These are phyloP conservation scores for Rhizodiscina lignyota DNA, from an alignment of 495 filamentous ascomycete species.

Conservation along the genomic window DNA sequence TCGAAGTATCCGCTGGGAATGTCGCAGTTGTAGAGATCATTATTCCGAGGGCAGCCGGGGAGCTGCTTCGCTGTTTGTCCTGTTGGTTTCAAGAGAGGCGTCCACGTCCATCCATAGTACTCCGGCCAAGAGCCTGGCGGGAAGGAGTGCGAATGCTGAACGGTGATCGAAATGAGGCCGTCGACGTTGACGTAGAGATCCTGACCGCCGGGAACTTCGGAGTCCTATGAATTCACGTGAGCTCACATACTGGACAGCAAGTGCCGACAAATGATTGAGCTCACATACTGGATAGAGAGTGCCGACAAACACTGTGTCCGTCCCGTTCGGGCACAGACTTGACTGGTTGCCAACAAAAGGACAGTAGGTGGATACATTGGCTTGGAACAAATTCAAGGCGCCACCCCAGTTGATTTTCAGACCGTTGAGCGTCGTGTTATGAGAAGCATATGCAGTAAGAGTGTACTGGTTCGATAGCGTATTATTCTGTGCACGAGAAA, in stretches of 20 bases:
- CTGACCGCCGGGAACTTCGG: slow-evolving; percentile 7
- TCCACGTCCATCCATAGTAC: slow-evolving; percentile 8
- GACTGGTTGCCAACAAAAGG: not conserved
- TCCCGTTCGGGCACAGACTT: slow-evolving; percentile 6
- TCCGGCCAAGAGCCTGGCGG: slow-evolving; percentile 7
- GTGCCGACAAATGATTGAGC: too few species aligned
- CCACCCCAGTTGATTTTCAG: slow-evolving; percentile 7
- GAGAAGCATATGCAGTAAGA: too few species aligned
- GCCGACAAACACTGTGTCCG: slow-evolving; percentile 5
- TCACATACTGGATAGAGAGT: too few species aligned
- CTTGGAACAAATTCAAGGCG: slow-evolving; percentile 4
- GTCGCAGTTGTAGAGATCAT: slow-evolving; percentile 9
- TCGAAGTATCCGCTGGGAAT: slow-evolving; percentile 6
- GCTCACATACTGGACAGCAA: too few species aligned
- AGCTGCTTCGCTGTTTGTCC: not conserved
- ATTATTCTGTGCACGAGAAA: too few species aligned
- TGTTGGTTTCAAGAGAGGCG: not conserved
- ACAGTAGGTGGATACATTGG: slow-evolving; percentile 3
- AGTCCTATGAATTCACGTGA: too few species aligned
- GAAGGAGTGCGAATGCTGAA: slow-evolving; percentile 8
- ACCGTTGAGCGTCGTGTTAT: too few species aligned
- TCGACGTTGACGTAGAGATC: slow-evolving; percentile 4
- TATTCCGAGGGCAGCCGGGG: not conserved
- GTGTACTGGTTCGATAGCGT: too few species aligned
- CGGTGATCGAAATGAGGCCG: slow-evolving; percentile 5